Base-by-base conservation (phyloP, 768 basidiomycete species). In the Tephrocybe rancida region DNA sequence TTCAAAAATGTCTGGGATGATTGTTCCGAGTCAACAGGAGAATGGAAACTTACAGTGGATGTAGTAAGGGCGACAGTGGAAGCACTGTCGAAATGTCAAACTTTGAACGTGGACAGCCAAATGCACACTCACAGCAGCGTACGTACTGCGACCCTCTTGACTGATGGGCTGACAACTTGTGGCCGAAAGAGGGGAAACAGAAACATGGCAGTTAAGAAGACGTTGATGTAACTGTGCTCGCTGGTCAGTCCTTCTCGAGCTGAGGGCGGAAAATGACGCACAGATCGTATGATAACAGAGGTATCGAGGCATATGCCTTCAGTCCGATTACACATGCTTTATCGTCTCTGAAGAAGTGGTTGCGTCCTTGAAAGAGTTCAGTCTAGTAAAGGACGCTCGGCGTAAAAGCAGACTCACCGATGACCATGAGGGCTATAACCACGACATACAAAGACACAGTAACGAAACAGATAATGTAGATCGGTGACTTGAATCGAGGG, bases 241-340 rank as follows among this genome's bases (percentile, higher is more conserved):
- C 18, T 46, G 37, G 1, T 14, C 13, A 42, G 5, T 29, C 27
- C 19, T 37, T 10, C 14, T 6, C 18, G 14, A 6, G 39, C 18
- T 24, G 6, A 26, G 29, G 16, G 32, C 10, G 5, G 6, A 38
- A 21, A 24, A 37, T 3, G 42, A 24, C 77, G 56, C 56, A 80
- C 72, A 81, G 60, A 54, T 83, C 81, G 61, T 78, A 82, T 2
- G 67, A 62, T 21, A 82, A 62, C 1, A 83, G 64, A 8, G 76
- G 67, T 24, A 81, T 70, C 1, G 77, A 79, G 0, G 75, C 75
- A 6, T 70, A 64, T 1, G 64, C 65, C 50, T 74, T 73, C 16
- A 83, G 61, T 3, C 81, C 81, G 48, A 82, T 81, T 3, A 79
- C 67, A 57, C 81, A 83, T 0, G 67, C 66, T 2, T 69, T 72